phyloP scores from a whole-genome alignment of 306 rosid genomes.

The Lupinus albus region DNA sequence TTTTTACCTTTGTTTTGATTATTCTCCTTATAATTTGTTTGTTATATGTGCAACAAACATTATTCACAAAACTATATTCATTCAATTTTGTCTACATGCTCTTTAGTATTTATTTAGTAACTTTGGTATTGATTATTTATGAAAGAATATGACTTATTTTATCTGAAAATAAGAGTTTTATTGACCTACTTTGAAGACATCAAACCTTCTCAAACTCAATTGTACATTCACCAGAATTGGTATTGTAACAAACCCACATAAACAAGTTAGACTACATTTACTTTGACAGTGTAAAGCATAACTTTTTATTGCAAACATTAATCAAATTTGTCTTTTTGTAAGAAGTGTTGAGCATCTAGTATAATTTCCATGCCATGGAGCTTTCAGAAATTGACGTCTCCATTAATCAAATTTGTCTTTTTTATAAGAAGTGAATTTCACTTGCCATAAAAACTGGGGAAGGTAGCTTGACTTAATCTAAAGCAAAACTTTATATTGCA shows the following conservation, averaged over 20 bases:
- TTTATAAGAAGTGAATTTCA: conserved; percentile 24
- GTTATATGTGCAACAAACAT: neutral
- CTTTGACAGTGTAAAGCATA: conserved; percentile 26
- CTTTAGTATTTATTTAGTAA: neutral
- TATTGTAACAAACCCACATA: conserved; percentile 37
- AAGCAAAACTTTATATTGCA: conserved; percentile 7
- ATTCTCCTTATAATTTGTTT: neutral
- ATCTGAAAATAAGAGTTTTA: conserved; percentile 35
- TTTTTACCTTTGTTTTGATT: too few species aligned
- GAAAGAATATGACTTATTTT: conserved; percentile 28
- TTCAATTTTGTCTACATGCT: neutral
- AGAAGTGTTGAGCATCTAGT: too few species aligned
- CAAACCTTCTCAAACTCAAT: conserved; percentile 42
- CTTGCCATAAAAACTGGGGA: conserved; percentile 21
- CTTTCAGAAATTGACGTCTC: too few species aligned
- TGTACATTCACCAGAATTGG: conserved; percentile 45
- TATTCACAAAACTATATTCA: neutral
- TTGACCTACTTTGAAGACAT: conserved; percentile 35
- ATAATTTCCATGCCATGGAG: too few species aligned
- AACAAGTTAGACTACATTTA: conserved; percentile 33
- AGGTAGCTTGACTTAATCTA: conserved; percentile 21
- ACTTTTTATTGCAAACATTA: conserved; percentile 21
- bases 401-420: neutral
- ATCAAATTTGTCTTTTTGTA: too few species aligned
- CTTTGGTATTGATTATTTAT: conserved; percentile 41